Percentiles rank a stretch among this genome's conserved stretches.
Conservation (phyloP, 805 yeast species). For the Candida schatavii region DNA sequence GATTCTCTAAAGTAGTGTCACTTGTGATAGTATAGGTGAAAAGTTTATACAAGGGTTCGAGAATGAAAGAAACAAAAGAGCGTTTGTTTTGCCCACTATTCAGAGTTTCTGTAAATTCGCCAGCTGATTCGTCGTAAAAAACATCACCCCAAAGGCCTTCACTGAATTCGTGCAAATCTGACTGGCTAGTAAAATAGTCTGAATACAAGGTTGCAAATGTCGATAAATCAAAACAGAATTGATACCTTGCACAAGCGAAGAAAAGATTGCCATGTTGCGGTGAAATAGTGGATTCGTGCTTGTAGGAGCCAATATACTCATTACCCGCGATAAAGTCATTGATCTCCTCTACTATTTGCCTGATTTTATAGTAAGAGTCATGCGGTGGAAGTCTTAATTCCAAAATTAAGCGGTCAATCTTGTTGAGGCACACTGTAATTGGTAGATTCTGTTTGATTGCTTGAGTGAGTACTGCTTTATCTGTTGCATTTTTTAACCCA, state of each 20-base stretch:
- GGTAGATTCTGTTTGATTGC: slow-evolving; percentile 50
- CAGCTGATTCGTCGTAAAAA: slow-evolving; percentile 42
- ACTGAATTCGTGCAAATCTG: slow-evolving; percentile 41
- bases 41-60: slow-evolving; percentile 80
- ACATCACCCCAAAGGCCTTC: slow-evolving; percentile 76
- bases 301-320: slow-evolving; percentile 23
- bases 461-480: slow-evolving; percentile 46
- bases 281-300: slow-evolving; percentile 38
- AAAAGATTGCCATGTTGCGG: slow-evolving; percentile 67
- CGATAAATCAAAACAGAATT: slow-evolving; percentile 61
- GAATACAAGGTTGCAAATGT: slow-evolving; percentile 59
- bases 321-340: slow-evolving; percentile 48
- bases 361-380: slow-evolving; percentile 70
- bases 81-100: slow-evolving; percentile 23
- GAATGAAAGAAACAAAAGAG: slow-evolving; percentile 62
- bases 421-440: slow-evolving; percentile 65
- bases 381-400: slow-evolving; percentile 74
- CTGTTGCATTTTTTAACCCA: slow-evolving; percentile 66
- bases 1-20: slow-evolving; percentile 30
- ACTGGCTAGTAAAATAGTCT: slow-evolving; percentile 15
- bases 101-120: slow-evolving; percentile 43
- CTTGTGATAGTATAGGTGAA: slow-evolving; percentile 57
- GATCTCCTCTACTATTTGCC: slow-evolving; percentile 58
- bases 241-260: slow-evolving; percentile 67
- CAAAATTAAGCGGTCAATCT: slow-evolving; percentile 79